These are phyloP conservation scores for Heliocybe sulcata DNA, from an alignment of 1,284 basidiomycete genomes.

Conservation along the genomic window DNA sequence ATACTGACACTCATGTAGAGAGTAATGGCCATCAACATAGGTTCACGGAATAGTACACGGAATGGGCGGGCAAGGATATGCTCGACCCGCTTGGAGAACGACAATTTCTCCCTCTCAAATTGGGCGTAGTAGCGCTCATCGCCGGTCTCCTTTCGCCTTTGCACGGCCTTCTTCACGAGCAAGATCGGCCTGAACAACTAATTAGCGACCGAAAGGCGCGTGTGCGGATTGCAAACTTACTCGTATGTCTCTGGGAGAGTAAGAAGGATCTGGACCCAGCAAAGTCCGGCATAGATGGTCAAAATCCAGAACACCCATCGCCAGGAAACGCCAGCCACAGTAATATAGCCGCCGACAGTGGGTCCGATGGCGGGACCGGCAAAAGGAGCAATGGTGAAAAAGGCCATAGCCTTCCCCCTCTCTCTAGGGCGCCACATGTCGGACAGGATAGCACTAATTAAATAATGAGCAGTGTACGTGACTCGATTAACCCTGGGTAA, in stretches of 20 bases:
- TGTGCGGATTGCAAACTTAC: conserved; percentile 19
- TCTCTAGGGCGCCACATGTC: conserved; percentile 41
- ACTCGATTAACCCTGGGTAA: conserved; percentile 30
- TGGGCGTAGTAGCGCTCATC: conserved; percentile 56
- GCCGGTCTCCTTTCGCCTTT: conserved; percentile 45
- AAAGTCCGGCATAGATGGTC: conserved; percentile 25
- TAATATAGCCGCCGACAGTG: conserved; percentile 4
- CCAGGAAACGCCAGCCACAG: conserved; percentile 26
- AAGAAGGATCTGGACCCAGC: conserved; percentile 47
- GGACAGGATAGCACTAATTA: conserved; percentile 6
- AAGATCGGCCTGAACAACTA: conserved; percentile 39
- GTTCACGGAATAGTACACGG: conserved; percentile 65
- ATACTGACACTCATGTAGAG: conserved; percentile 55
- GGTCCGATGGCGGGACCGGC: conserved; percentile 6
- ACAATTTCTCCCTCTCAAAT: conserved; percentile 34
- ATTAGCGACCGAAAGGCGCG: not conserved
- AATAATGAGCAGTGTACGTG: conserved; percentile 13
- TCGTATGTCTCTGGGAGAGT: conserved; percentile 71
- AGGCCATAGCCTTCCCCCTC: conserved; percentile 45
- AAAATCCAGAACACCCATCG: conserved; percentile 9
- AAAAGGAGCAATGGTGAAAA: conserved; percentile 28
- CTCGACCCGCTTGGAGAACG: conserved; percentile 35
- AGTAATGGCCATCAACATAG: conserved; percentile 70
- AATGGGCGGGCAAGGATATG: conserved; percentile 54
- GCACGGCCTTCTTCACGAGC: conserved; percentile 37